phyloP scores from a whole-genome alignment of 1,139 yeast genomes.

The Protomyces arabidopsidicola region DNA sequence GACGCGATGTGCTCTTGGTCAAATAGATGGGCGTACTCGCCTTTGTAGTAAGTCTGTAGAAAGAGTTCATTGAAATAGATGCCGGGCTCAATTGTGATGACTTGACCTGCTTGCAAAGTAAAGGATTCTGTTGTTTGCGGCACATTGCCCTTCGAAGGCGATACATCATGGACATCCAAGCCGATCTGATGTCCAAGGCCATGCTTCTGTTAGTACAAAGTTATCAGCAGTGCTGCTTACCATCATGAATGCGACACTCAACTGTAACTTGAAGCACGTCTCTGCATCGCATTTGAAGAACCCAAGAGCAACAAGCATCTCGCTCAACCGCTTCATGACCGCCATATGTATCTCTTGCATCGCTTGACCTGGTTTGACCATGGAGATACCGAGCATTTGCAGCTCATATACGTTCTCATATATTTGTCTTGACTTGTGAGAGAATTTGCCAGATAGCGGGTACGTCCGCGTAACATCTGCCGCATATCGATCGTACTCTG shows the following conservation, averaged over 20 bases:
- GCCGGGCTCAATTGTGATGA: conserved; percentile 93
- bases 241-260: conserved; percentile 4
- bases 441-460: conserved; percentile 88
- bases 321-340: background rate
- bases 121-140: background rate
- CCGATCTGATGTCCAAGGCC: conserved; percentile 93
- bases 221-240: conserved; percentile 44
- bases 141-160: background rate
- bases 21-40: conserved; percentile 57
- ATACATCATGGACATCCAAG: conserved; percentile 90
- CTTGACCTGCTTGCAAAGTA: conserved; percentile 65
- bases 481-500: conserved; percentile 91
- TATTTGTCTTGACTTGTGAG: conserved; percentile 75
- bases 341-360: background rate
- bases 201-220: conserved; percentile 52
- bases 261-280: background rate
- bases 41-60: conserved; percentile 59
- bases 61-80: conserved; percentile 81
- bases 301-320: background rate
- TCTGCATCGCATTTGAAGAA: background rate
- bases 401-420: conserved; percentile 77
- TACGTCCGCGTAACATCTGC: conserved; percentile 92
- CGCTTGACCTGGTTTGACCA: conserved; percentile 68
- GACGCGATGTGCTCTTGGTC: conserved; percentile 61
- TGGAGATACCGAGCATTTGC: conserved; percentile 66